These are phyloP conservation scores for Talaromyces adpressus DNA, from an alignment of 495 filamentous ascomycete genomes.

Conservation along the genomic window DNA sequence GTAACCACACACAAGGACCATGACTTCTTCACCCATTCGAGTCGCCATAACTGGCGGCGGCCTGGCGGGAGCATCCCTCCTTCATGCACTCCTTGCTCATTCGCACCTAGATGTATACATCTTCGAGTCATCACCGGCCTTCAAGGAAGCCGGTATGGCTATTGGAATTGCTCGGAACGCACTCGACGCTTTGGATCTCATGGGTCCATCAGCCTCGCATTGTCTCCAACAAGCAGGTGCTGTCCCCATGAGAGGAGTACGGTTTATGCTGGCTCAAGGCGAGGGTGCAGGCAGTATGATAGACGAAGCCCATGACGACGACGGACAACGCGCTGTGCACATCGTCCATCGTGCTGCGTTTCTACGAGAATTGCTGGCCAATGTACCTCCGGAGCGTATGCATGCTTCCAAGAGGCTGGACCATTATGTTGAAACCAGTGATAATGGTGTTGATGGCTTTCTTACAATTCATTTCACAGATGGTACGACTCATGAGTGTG, in stretches of 20 bases:
- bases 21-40: background rate
- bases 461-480: slow-evolving; percentile 25
- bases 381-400: slow-evolving; percentile 35
- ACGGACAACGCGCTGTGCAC: slow-evolving; percentile 16
- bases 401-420: slow-evolving; percentile 36
- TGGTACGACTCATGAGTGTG: slow-evolving; percentile 26
- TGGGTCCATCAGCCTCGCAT: slow-evolving; percentile 19
- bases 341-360: slow-evolving; percentile 45
- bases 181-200: slow-evolving; percentile 43
- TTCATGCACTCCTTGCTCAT: slow-evolving; percentile 22
- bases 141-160: slow-evolving; percentile 55
- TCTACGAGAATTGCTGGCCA: slow-evolving; percentile 37
- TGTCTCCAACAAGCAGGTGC: background rate
- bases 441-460: slow-evolving; percentile 11
- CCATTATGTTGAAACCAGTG: slow-evolving; percentile 9
- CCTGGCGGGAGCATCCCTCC: slow-evolving; percentile 21
- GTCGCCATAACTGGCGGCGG: slow-evolving; percentile 34
- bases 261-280: too few species aligned
- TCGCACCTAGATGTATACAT: slow-evolving; percentile 36
- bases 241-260: background rate
- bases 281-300: too few species aligned
- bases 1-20: background rate
- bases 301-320: background rate
- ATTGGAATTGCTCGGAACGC: slow-evolving; percentile 51
- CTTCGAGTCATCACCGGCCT: slow-evolving; percentile 41